Percentiles rank a stretch among this genome's conserved stretches.
phyloP scores from a whole-genome alignment of 208 protist genomes.

The Angomonas ambiguus region DNA sequence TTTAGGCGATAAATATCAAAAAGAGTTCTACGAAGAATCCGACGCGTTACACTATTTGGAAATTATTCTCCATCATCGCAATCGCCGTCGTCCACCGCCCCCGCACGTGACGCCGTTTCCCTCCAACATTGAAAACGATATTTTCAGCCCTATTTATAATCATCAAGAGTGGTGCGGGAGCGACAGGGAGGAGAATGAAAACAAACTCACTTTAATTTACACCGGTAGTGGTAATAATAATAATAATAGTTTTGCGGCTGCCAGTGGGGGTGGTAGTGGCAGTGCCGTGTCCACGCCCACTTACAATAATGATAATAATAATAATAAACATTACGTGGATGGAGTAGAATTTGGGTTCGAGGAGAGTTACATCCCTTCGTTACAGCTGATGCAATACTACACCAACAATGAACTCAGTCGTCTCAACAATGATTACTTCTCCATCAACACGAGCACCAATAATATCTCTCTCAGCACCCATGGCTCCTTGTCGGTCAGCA shows the following conservation, averaged over 20 bases:
- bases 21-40: conserved; percentile 2
- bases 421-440: background rate
- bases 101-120: background rate
- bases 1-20: background rate
- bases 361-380: background rate
- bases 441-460: background rate
- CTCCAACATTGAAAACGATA: background rate
- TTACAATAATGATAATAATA: background rate
- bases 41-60: background rate
- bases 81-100: too few relatives aligned
- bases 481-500: background rate
- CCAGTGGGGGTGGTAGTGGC: too few relatives aligned
- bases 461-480: background rate
- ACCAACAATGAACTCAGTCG: background rate
- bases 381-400: background rate
- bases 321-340: background rate
- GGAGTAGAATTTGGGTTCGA: background rate
- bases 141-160: background rate
- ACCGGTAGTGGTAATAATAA: background rate
- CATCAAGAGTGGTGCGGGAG: conserved; percentile 3
- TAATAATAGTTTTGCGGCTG: too few relatives aligned
- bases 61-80: background rate
- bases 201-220: background rate
- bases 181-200: background rate
- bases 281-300: background rate